Evolutionary conservation across 2,329 filamentous ascomycete genomes (phyloP), one percentile per base, ranked within the genome.

Genomic region (Penicillium nordicum): DNA sequence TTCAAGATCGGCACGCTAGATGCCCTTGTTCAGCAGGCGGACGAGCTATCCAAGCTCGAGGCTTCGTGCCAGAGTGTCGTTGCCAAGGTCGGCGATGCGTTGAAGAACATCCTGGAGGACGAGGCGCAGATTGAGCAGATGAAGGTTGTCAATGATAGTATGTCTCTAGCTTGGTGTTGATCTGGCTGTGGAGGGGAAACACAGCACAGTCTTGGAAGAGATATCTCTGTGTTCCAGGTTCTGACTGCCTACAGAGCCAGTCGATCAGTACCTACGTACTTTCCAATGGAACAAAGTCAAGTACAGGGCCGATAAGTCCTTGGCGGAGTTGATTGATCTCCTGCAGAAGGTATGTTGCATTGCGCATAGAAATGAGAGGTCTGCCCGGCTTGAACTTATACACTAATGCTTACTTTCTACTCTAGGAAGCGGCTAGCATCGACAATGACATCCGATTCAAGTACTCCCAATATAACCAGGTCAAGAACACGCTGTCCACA

Each of bases 1-100:
- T 97, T 99, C 83, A 99, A 97, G 80, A 96, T 99, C 73, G 94
- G 94, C 57, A 97, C 94, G 0, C 83, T 99, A 37, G 94, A 99
- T 78, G 91, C 89, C 38, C 82, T 99, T 56, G 92, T 99, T 43
- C 90, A 96, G 77, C 93, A 99, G 76, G 94, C 94, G 55, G 94
- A 99, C 71, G 94, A 97, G 70, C 81, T 99, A 53, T 83, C 87
- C 57, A 97, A 97, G 84, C 86, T 97, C 50, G 90, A 95, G 64
- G 75, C 82, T 36, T 82, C 84, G 36, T 96, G 92, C 73, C 85
- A 92, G 75, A 84, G 82, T 51, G 90, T 97, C 7, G 92, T 96
- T 38, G 82, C 82, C 66, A 97, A 97, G 78, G 90, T 97, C 37
- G 87, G 86, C 64, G 92, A 97, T 69, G 92, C 92, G 53, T 78